A percentile compares a stretch with the other conserved stretches of the same genome.
Conservation (phyloP, 129 eudicot species). For the Cynara cardunculus region DNA sequence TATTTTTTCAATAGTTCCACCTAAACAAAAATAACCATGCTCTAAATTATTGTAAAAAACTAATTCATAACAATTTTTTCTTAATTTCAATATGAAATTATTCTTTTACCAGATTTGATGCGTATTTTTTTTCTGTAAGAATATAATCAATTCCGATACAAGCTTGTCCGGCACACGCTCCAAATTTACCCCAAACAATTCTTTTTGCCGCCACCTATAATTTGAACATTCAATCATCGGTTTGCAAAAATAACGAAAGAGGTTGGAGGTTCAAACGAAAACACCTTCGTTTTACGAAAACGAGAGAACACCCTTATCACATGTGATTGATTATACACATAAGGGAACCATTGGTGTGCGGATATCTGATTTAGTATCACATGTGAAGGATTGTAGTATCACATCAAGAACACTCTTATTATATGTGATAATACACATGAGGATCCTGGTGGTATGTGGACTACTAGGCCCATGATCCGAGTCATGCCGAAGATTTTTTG, state of each 20-base stretch:
- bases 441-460: too few species aligned
- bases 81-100: background rate
- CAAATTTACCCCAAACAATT: conserved; percentile 71
- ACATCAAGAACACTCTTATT: too few species aligned
- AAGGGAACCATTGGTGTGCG: too few species aligned
- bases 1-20: conserved; percentile 36
- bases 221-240: background rate
- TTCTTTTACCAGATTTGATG: conserved; percentile 47
- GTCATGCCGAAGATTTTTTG: too few species aligned
- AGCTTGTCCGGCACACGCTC: conserved; percentile 73
- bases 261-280: background rate
- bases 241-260: background rate
- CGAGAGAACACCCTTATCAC: too few species aligned
- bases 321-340: too few species aligned
- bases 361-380: too few species aligned
- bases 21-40: conserved; percentile 22
- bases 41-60: background rate
- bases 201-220: conserved; percentile 54
- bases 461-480: too few species aligned
- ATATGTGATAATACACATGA: too few species aligned
- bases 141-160: conserved; percentile 79
- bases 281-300: too few species aligned
- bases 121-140: conserved; percentile 45
- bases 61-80: background rate
- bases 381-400: too few species aligned